Base-by-base conservation (phyloP, 169 alveolate genomes). In the Plasmodium gonderi region DNA sequence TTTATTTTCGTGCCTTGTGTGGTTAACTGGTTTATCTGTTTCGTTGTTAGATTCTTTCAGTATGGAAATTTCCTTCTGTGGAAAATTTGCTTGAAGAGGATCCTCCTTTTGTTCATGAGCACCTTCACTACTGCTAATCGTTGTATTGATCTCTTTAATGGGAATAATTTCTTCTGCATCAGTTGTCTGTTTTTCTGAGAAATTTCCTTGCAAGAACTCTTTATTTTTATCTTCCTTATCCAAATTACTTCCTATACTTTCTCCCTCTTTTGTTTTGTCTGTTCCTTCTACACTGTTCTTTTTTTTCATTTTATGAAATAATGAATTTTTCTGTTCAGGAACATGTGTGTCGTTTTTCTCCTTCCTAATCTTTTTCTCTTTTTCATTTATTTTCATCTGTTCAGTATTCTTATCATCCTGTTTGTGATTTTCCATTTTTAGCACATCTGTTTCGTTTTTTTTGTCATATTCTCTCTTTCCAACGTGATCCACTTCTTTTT, bases 211-310 rank as follows among this genome's bases (percentile, higher is more conserved):
- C 40, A 72, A 47, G 11, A 80, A 72, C 77, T 36, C 38, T 2
- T 11, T 33, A 11, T 33, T 69, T 14, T 45, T 29, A 49, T 26
- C 42, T 23, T 23, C 33, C 54, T 64, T 45, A 54, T 69, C 64
- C 42, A 80, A 26, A 42, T 60, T 12, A 36, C 72, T 60, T 54
- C 29, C 79, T 64, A 44, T 36, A 33, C 33, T 80, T 64, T 14
- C 47, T 23, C 31, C 89, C 38, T 79, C 67, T 51, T 47, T 40
- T 65, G 83, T 42, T 40, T 26, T 82, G 38, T 82, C 78, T 75
- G 51, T 82, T 82, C 29, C 75, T 36, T 20, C 80, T 40, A 23
- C 1, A 51, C 31, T 26, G 23, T n/a, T 64, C 12, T 79, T 38
- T 44, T 51, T 36, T 65, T 67, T 67, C 38, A 23, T 29, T 44